Base-by-base conservation (phyloP, 352 stramenopile species). In the Phytophthora sansomeana region DNA sequence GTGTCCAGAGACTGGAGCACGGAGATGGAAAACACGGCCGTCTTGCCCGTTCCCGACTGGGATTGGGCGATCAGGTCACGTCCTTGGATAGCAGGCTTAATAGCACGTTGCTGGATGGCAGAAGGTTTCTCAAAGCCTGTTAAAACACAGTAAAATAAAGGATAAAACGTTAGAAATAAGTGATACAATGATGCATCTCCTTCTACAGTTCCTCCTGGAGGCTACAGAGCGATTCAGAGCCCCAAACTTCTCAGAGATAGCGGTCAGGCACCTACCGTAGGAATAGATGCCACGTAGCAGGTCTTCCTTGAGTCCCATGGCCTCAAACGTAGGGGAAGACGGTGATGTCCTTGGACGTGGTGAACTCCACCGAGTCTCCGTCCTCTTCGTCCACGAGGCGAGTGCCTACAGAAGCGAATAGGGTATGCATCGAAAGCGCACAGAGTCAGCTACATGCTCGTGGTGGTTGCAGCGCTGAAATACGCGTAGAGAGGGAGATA, bases 91-190 rank as follows among this genome's bases (percentile, higher is more conserved):
- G 98, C 98, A 36, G 97, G 97, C 69, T 96, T 91, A 70, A 99
- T 99, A 13, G 97, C 97, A 19, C 97, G 86, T 74, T 99, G 97
- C 83, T 99, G 97, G 80, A 99, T 99, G 14, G 97, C 97, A 32
- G 93, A 99, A 6, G 97, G 98, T 69, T 97, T 98, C 78, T 99
- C 97, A 72, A 99, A 99, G 28, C 89, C 83, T 89, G 50, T 17
- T 53, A 24, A 28, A 63, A 57, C 28, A 67, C 5, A 7, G 6
- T 6, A 17, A 17, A 39, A 39, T 17, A 6, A 39, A 17, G 35
- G 35, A 11, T 26, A 63, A 63, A 66, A 47, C 14, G 57, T n/a
- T 7, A 61, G 48, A 43, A 42, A 57, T 1, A 44, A 6, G 4
- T 14, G 4, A 47, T 16, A 16, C 26, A 26, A 29, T 21, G 17